Evolutionary conservation across 495 filamentous ascomycete species (phyloP), one percentile per base, ranked within the genome.

Genomic region (Hypoxylon rickii): DNA sequence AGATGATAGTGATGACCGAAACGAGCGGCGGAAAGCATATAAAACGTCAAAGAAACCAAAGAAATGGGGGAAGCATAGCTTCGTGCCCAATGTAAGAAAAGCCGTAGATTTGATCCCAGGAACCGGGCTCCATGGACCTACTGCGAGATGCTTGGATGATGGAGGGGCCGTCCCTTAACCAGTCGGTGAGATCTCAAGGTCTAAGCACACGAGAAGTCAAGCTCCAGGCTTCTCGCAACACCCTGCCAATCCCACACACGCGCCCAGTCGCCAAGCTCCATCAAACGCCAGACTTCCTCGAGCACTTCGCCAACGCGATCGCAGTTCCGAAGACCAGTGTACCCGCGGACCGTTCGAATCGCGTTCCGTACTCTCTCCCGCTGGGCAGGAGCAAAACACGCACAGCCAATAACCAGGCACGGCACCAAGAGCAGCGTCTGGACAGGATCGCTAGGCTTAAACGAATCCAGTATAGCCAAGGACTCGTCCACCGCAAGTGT

Each of bases 171-270:
- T n/a, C n/a, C n/a, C n/a, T n/a, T n/a, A n/a, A 29, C 4, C 24
- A 29, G 24, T 10, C 4, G 24, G 24, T 4, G 24, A 29, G 24
- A 29, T 4, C 10, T 4, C 24, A 17, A 15, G 36, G 1, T 46
- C 71, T 44, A 78, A 22, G 71, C 72, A 59, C 76, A 76, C 11
- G 94, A 75, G 69, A 96, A 95, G 71, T 96, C 90, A 73, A 89
- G 85, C 16, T 85, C 87, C 79, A 91, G 85, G 17, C 80, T 71
- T 29, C 79, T 76, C 34, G 92, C 90, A 45, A 96, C 87, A 37
- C 80, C 83, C 65, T 95, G 89, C 92, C 91, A 96, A 69, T 96
- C 92, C 92, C 92, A 96, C 21, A 79, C 83, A 42, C 82, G 85
- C 26, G 81, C 75, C 72, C 91, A 89, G 20, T 86, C 81, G 11